Evolutionary conservation across 371 early-diverging fungal species (phyloP), one percentile per base, ranked within the genome.

Genomic region (Mucor indicus): DNA sequence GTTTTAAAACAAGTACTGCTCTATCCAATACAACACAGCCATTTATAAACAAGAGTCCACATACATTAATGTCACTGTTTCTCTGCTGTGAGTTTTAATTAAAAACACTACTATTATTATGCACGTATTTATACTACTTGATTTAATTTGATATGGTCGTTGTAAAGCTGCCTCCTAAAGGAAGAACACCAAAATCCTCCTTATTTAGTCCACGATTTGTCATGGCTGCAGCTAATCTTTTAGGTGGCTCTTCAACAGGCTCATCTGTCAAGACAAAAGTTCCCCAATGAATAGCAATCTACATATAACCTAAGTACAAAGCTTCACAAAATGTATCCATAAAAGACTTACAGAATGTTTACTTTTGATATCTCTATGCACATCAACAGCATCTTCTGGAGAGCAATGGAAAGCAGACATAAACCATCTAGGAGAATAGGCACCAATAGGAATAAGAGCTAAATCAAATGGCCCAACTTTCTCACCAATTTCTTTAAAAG

Each of bases 391-490:
- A 58, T 89, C 90, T 53, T 86, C 85, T 7, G 90, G 90, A 12
- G 75, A 77, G 41, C 83, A 84, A 54, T 90, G 91, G 49, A 88
- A 66, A 16, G 81, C 63, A 2, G 81, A 81, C 79, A 86, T 84
- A 64, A 79, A 53, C 71, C 72, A 75, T 45, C 90, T 77, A 6
- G 92, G 92, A 3, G 75, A 73, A 52, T 89, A 92, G 0, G 90
- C 90, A 6, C 92, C 92, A 48, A 92, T 92, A 1, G 92, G 90
- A 33, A 92, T 85, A 35, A 85, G 80, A 9, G 87, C 66, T 4
- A 91, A 61, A 44, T 86, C 83, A 60, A 87, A 80, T 1, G 86
- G 84, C 20, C 87, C 87, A 33, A 80, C 67, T 29, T 76, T 77
- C 4, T 77, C 66, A 13, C 90, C 88, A 50, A 92, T 90, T 60